Evolutionary conservation across 1,284 basidiomycete species (phyloP), one percentile per base, ranked within the genome.

Genomic region (Trichosporon sp.): DNA sequence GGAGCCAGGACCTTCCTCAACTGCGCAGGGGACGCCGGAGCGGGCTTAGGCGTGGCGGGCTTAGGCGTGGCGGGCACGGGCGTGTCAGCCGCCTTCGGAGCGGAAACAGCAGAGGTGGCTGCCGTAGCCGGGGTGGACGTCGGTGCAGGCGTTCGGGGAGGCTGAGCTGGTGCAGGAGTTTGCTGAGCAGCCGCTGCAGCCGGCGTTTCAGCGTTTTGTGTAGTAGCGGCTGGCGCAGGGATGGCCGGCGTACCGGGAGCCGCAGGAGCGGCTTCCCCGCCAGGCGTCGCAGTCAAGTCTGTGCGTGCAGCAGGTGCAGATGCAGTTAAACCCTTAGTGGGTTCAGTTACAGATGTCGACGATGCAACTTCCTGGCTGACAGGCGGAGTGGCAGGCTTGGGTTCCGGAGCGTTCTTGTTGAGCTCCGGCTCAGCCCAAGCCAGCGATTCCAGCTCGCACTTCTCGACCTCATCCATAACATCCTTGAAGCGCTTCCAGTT

Each of bases 401-500:
- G 59, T 12, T 35, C 59, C 66, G n/a, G 40, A 4, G 8, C 35
- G 16, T 63, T 64, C 54, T 70, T 56, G 26, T 78, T 61, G 12
- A 80, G 69, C 14, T 73, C 74, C 0, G 80, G 78, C 66, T 79
- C 77, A 0, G 71, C 63, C 12, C 68, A 64, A n/a, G 71, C 73
- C 46, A 83, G 61, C 1, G 61, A 31, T 16, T 74, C 71, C 26
- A 81, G 72, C 67, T 82, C 81, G 2, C 38, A 65, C 6, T 63
- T 40, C 59, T 80, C 78, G 2, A 79, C 77, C 1, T 74, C 68
- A 5, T 73, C 74, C 31, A 76, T 71, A 4, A 83, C 72, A 1
- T 32, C 65, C 71, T 77, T 79, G 65, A 83, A 76, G 48, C 73
- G 76, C 14, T 61, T 35, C 81, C 81, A 83, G 0, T 74, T 68